Base-by-base conservation (phyloP, 352 stramenopile species). In the Pythium scleroteichum region DNA sequence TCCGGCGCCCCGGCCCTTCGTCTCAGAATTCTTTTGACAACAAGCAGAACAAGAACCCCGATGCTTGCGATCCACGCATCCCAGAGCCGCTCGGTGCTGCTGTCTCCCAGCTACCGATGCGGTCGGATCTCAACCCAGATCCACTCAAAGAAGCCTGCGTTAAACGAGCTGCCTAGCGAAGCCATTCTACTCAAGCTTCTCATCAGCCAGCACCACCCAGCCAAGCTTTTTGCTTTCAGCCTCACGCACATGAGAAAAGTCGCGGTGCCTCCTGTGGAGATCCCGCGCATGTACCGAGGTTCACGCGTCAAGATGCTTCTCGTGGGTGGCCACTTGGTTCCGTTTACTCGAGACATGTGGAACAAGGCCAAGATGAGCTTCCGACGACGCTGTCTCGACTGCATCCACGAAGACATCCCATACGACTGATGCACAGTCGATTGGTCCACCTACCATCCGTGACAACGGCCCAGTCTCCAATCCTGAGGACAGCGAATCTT, bases 141-240 rank as follows among this genome's bases (percentile, higher is more conserved):
- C 29, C 5, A 5, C 5, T 7, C 8, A 9, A 16, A 16, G 26
- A 57, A 32, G 2, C 16, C 29, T 32, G n/a, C 13, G 19, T 35
- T 13, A 19, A 29, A 24, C 10, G 12, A 24, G 50, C 64, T 82
- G 35, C 75, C 68, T 6, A 45, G 68, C 38, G 77, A 82, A 56
- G 75, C 73, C 20, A 66, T 61, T 19, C 45, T 57, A 14, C 75
- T 87, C 53, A 87, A 87, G 65, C 46, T 76, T 45, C 66, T 69
- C 47, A 87, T 87, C 63, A 68, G 78, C 22, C 50, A 73, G 53
- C 39, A 62, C 33, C 66, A 85, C 63, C 75, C 68, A 22, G 40
- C 33, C 62, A 87, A 87, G 61, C 62, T 78, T 38, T 73, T 63
- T 14, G 64, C 63, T 42, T 87, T 87, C 61, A 82, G 77, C 55